Base-by-base conservation (phyloP, 768 basidiomycete genomes). In the Megacollybia marginata region DNA sequence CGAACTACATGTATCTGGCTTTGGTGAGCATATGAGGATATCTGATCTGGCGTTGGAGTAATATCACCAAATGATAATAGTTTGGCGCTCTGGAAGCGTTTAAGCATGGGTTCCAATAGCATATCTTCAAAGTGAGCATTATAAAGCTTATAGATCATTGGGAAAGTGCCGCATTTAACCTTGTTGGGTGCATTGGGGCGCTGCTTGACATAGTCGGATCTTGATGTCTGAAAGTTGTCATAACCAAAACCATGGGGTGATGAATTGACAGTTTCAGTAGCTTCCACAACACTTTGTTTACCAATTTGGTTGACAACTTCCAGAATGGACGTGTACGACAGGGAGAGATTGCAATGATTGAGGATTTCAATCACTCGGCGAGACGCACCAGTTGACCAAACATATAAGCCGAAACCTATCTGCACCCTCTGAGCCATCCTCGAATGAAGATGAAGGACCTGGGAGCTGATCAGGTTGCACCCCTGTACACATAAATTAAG, bases 141-240 rank as follows among this genome's bases (percentile, higher is more conserved):
- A 2, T 28, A 51, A 6, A 68, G 52, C 16, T 52, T 35, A 50
- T n/a, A n/a, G n/a, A n/a, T n/a, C n/a, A 67, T 53, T 4, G 57
- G 23, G 45, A n/a, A n/a, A n/a, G n/a, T n/a, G n/a, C n/a, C n/a
- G n/a, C n/a, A n/a, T n/a, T n/a, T n/a, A n/a, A n/a, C 66, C 62
- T 0, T 66, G 69, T 2, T 68, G 66, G 58, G 57, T 1, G 56
- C 55, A 16, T 51, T 46, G 1, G 54, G 53, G 1, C 51, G 44
- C 48, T 70, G 64, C 48, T 70, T 65, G 13, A 68, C 56, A 42
- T 55, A 59, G n/a, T 62, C 67, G 1, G 67, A 68, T 1, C 55
- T 59, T 0, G 52, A 59, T 23, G 65, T 47, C 33, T 67, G 63
- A 44, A 65, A 56, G 40, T 68, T 69, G 35, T 60, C 58, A 33